Conservation (phyloP, 352 stramenopile genomes). For the Pythium aristosporum region DNA sequence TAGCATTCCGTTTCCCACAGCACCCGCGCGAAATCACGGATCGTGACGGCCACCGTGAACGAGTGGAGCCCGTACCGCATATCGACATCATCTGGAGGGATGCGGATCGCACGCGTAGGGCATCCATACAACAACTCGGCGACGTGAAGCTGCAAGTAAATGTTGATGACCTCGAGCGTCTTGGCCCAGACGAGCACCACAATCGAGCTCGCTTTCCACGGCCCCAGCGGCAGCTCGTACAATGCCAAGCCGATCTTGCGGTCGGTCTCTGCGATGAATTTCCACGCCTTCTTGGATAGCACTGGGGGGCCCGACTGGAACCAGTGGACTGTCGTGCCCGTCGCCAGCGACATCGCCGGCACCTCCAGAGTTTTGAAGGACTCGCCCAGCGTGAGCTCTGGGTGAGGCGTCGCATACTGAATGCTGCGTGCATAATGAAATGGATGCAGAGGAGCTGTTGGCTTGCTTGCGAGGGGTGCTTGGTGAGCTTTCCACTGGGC, state of each 20-base stretch:
- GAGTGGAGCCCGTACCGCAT: slow-evolving; percentile 41
- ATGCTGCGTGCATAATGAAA: slow-evolving; percentile 22
- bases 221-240: slow-evolving; percentile 46
- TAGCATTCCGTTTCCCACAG: slow-evolving; percentile 60
- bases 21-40: slow-evolving; percentile 41
- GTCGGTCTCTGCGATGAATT: slow-evolving; percentile 37
- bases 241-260: slow-evolving; percentile 44
- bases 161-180: slow-evolving; percentile 36
- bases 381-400: slow-evolving; percentile 19
- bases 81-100: slow-evolving; percentile 43
- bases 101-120: slow-evolving; percentile 31
- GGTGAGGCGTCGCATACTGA: slow-evolving; percentile 3
- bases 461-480: neutral
- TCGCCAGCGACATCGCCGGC: slow-evolving; percentile 24
- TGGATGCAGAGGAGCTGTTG: slow-evolving; percentile 2
- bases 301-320: slow-evolving; percentile 11
- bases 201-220: slow-evolving; percentile 42
- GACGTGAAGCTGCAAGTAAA: slow-evolving; percentile 53
- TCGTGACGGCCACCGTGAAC: slow-evolving; percentile 45
- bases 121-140: slow-evolving; percentile 47
- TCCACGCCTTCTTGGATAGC: slow-evolving; percentile 35
- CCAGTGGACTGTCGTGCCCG: slow-evolving; percentile 12
- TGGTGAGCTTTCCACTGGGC: slow-evolving; percentile 24
- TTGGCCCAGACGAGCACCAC: slow-evolving; percentile 52
- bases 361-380: slow-evolving; percentile 22